phyloP scores from a whole-genome alignment of 495 filamentous ascomycete genomes.

The Penicillium psychrofluorescens region DNA sequence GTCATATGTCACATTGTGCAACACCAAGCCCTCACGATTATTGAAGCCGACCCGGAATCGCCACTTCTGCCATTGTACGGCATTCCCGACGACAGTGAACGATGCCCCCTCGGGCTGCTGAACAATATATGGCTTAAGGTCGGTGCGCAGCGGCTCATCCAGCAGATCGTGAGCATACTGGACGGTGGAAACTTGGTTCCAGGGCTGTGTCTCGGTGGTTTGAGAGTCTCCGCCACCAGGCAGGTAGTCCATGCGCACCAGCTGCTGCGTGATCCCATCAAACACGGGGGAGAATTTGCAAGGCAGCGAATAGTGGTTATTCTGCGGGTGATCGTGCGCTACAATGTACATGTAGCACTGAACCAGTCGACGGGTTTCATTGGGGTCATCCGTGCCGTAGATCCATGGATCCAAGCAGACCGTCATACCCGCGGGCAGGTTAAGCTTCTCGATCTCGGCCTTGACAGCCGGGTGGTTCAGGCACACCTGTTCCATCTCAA shows the following conservation, averaged over 20 bases:
- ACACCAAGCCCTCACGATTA: conserved; percentile 54
- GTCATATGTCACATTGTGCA: conserved; percentile 63
- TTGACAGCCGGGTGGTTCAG: conserved; percentile 34
- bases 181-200: conserved; percentile 47
- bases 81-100: conserved; percentile 43
- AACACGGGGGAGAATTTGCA: conserved; percentile 74
- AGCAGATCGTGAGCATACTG: conserved; percentile 40
- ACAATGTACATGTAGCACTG: conserved; percentile 42
- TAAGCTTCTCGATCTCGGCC: conserved; percentile 35
- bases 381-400: conserved; percentile 32
- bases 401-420: conserved; percentile 41
- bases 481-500: conserved; percentile 33
- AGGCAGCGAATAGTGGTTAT: conserved; percentile 75
- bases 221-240: conserved; percentile 27
- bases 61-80: conserved; percentile 61
- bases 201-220: conserved; percentile 29
- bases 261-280: conserved; percentile 52
- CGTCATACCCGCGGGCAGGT: conserved; percentile 30
- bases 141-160: conserved; percentile 33
- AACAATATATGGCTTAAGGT: conserved; percentile 72
- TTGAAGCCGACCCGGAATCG: conserved; percentile 60
- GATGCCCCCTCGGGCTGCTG: conserved; percentile 72
- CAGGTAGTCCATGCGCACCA: conserved; percentile 49
- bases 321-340: conserved; percentile 28
- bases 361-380: conserved; percentile 31